Evolutionary conservation across 2,329 filamentous ascomycete genomes (phyloP), one percentile per base, ranked within the genome.

Genomic region (Diplodia mutila): DNA sequence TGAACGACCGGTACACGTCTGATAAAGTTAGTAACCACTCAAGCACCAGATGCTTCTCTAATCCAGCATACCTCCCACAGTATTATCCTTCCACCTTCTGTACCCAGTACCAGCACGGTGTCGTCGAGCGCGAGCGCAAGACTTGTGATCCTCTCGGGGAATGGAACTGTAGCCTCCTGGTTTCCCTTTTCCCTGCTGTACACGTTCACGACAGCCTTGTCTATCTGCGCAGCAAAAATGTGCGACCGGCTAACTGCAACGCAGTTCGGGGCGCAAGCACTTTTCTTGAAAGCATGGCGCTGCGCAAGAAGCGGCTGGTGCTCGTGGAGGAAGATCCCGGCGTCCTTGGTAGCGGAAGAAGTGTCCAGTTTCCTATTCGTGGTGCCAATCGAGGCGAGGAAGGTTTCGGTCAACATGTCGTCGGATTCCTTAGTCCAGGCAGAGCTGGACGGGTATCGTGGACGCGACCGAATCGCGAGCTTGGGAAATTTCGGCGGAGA

Each of bases 131-230:
- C 88, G 66, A 96, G 84, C 25, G 89, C 86, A 73, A 97, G 81
- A 79, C 91, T 93, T 71, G 89, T 89, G 74, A 99, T 92, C 73
- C 89, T 87, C 79, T 98, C 94, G 0, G 91, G 89, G 74, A 99
- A 97, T 0, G 94, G 91, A 23, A 98, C 88, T 21, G 92, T 86
- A 7, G 92, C 91, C 80, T 98, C 94, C 76, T 97, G 93, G 73
- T 91, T 95, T 32, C 91, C 91, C 70, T 91, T 91, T 68, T 89
- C 85, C 66, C 93, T 87, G 68, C 87, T 94, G 80, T 98, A 99
- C 66, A 99, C 93, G 80, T 98, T 92, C 1, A 99, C 86, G 51
- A 97, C 91, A 0, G 93, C 92, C 79, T 97, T 98, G 71, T 94
- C 93, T 61, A 91, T 86, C 78, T 99, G 95, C 4, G 93, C 94